Evolutionary conservation across 225 moss, liverwort and hornwort species (phyloP), one percentile per base, ranked within the genome.

Genomic region (Physcomitrellopsis africana): DNA sequence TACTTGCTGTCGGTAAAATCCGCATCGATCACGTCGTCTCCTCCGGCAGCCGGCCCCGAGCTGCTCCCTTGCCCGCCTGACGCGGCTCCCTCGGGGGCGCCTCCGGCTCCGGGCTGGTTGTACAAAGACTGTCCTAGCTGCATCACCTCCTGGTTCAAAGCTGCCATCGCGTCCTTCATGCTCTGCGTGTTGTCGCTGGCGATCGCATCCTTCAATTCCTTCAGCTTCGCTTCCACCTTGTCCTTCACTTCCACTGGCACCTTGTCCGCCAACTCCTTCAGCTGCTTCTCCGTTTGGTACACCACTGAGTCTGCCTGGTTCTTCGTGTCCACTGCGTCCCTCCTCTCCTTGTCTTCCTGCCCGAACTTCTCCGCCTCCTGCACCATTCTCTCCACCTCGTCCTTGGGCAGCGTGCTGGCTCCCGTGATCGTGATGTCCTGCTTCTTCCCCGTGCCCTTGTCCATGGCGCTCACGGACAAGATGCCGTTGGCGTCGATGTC

Each of bases 401-500:
- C 97, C 80, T 97, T 97, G 2, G 94, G 94, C 3, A 97, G 67
- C 11, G 96, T 96, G 63, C 96, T 96, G 12, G 96, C 96, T 29
- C 96, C 96, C 18, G 96, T 96, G 44, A 96, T 96, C 1, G 96
- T 96, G 52, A 96, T 96, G 15, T 96, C 96, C 70, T 96, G 96
- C 82, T 96, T 96, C 87, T 96, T 96, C 20, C 88, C 88, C 19
- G 96, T 96, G 29, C 96, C 96, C 85, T 96, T 96, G 70, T 96
- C 96, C 78, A 76, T 58, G 0, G 96, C 96, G 46, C 83, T 85
- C 16, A 96, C 96, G 4, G 96, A 96, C 54, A 96, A 76, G 11
- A 96, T 96, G 67, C 96, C 96, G 5, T 96, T 96, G 1, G 96
- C 96, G 47, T 96, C 96, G 7, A 96, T 96, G 32, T 96, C 96